Conservation (phyloP, 768 basidiomycete genomes). For the Mycena kentingensis region DNA sequence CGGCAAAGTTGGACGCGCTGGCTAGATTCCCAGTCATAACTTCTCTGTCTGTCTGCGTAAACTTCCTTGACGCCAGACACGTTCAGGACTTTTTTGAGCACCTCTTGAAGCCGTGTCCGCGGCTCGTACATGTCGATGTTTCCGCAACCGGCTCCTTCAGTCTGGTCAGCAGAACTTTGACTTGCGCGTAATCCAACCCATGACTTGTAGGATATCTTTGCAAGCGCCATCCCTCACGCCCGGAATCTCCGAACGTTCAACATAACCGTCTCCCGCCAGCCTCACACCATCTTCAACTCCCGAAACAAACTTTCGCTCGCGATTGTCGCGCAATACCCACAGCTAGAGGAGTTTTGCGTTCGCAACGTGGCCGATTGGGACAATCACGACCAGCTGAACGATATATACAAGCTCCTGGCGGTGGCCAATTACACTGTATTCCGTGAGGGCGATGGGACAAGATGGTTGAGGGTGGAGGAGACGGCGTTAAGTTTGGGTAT, state of each 20-base stretch:
- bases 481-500: background rate
- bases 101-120: slow-evolving; percentile 15
- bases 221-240: slow-evolving; percentile 15
- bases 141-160: slow-evolving; percentile 18
- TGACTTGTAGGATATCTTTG: slow-evolving; percentile 16
- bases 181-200: background rate
- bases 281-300: background rate
- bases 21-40: slow-evolving; percentile 3
- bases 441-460: background rate
- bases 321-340: slow-evolving; percentile 16
- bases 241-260: slow-evolving; percentile 13
- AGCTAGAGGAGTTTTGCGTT: slow-evolving; percentile 18
- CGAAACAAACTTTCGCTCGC: slow-evolving; percentile 13
- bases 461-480: background rate
- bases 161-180: slow-evolving; percentile 7
- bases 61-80: slow-evolving; percentile 16
- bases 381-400: slow-evolving; percentile 20
- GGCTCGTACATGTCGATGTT: slow-evolving; percentile 17
- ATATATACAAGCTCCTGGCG: slow-evolving; percentile 9
- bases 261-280: slow-evolving; percentile 20
- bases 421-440: background rate
- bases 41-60: slow-evolving; percentile 22
- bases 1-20: slow-evolving; percentile 21
- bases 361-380: slow-evolving; percentile 23
- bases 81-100: slow-evolving; percentile 16